These are phyloP conservation scores for Hypoxylon sp. DNA, from an alignment of 2,329 filamentous ascomycete genomes.

Conservation along the genomic window DNA sequence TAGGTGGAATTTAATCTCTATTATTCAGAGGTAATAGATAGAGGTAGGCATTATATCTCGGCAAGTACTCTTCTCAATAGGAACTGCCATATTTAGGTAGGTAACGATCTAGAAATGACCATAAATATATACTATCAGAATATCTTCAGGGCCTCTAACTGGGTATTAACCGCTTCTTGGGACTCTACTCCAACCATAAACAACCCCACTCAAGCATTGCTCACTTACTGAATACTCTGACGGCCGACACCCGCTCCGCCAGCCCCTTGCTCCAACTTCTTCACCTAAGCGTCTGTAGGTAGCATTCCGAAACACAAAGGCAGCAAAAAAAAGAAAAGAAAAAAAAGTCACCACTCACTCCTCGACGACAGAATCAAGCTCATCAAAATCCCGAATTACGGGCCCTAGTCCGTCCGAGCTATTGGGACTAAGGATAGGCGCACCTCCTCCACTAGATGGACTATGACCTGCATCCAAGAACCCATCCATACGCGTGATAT, in stretches of 20 bases:
- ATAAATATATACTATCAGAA: constrained; percentile 15
- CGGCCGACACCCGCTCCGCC: constrained; percentile 2
- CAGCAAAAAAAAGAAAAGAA: not conserved
- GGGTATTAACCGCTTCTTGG: constrained; percentile 25
- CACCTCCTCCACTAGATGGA: constrained; percentile 36
- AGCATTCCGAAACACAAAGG: not conserved
- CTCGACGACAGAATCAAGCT: constrained; percentile 51
- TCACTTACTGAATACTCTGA: not conserved
- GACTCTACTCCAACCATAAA: not conserved
- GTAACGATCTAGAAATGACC: not conserved
- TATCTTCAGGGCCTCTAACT: constrained; percentile 24
- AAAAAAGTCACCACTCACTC: constrained; percentile 20
- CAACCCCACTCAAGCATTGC: constrained; percentile 5
- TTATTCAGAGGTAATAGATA: too few relatives aligned
- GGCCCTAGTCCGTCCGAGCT: constrained; percentile 43
- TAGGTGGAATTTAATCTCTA: too few relatives aligned
- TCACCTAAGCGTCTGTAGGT: not conserved
- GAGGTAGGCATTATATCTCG: not conserved
- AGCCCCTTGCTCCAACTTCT: not conserved
- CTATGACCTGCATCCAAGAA: constrained; percentile 45
- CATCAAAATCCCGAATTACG: constrained; percentile 53
- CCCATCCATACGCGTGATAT: constrained; percentile 40
- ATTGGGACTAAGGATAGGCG: constrained; percentile 37
- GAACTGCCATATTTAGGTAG: not conserved
- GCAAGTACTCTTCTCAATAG: not conserved